Conservation (phyloP, 108 stramenopile genomes). For the Nitzschia inconspicua region DNA sequence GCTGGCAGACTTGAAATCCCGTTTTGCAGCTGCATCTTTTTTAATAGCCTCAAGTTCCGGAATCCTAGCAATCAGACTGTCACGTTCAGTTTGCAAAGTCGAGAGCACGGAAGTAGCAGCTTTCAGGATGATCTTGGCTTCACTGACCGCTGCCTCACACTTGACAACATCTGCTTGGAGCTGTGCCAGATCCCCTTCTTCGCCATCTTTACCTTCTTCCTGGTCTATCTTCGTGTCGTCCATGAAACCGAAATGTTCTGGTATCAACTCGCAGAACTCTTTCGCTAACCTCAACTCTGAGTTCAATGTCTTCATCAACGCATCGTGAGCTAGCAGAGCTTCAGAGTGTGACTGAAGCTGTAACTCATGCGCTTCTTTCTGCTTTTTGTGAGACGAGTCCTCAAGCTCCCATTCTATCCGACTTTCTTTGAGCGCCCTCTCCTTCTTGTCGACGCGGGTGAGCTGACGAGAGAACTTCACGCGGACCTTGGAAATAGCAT, state of each 20-base stretch:
- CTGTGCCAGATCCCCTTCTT: conserved; percentile 28
- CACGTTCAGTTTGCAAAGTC: conserved; percentile 50
- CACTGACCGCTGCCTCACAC: conserved; percentile 67
- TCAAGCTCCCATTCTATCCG: conserved; percentile 79
- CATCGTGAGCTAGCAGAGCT: conserved; percentile 55
- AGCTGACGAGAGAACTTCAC: conserved; percentile 77
- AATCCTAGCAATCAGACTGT: conserved; percentile 40
- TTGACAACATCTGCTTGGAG: conserved; percentile 67
- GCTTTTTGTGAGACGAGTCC: conserved; percentile 41
- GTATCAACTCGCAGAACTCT: conserved; percentile 51
- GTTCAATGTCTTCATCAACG: conserved; percentile 47
- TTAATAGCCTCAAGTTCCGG: conserved; percentile 76
- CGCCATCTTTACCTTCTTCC: conserved; percentile 22
- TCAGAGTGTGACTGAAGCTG: conserved; percentile 74
- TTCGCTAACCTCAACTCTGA: conserved; percentile 51
- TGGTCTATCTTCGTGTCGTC: conserved; percentile 8
- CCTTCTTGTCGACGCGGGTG: conserved; percentile 74
- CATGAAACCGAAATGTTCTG: conserved; percentile 48
- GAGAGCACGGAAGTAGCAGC: conserved; percentile 36
- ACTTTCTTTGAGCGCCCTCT: conserved; percentile 56
- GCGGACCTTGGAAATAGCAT: conserved; percentile 56
- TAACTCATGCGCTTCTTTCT: conserved; percentile 63
- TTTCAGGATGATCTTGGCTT: conserved; percentile 60
- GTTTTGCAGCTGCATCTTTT: conserved; percentile 62
- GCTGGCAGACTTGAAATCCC: conserved; percentile 84